phyloP scores from a whole-genome alignment of 306 rosid species.

The Bauhinia variegata region DNA sequence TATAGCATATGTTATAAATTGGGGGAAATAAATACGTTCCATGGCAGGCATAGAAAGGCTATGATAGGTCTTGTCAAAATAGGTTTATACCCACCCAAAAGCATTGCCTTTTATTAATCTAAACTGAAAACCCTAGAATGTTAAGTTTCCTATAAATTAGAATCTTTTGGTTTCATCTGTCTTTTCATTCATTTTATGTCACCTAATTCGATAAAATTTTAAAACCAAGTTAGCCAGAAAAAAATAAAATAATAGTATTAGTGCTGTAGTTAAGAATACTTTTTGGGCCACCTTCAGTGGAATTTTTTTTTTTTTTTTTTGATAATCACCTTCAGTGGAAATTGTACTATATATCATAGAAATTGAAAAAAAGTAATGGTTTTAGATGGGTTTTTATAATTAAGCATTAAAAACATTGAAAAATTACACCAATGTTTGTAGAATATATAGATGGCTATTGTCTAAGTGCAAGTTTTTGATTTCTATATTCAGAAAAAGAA shows the following conservation, averaged over 20 bases:
- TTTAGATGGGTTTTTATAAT: background rate
- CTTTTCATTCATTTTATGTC: background rate
- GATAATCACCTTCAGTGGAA: background rate
- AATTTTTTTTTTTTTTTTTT: no score
- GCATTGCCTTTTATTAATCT: constrained; percentile 10
- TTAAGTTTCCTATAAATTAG: constrained; percentile 12
- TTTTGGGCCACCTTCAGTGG: no score
- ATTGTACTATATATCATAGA: background rate
- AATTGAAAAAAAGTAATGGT: background rate
- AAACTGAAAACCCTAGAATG: constrained; percentile 6
- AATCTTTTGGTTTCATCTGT: constrained; percentile 36
- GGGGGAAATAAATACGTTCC: background rate
- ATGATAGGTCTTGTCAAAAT: constrained; percentile 38
- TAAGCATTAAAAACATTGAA: background rate
- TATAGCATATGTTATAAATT: no score
- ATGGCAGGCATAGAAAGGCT: constrained; percentile 46
- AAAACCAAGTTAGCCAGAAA: background rate
- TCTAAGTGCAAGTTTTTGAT: constrained; percentile 7
- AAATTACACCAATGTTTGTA: background rate
- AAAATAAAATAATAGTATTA: no score
- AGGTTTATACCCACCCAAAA: constrained; percentile 31
- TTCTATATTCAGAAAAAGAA: constrained; percentile 1
- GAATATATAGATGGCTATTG: background rate
- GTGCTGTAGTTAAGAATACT: no score
- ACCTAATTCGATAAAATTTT: no score